phyloP scores from a whole-genome alignment of 129 eudicot species.

The Solidago caesia region DNA sequence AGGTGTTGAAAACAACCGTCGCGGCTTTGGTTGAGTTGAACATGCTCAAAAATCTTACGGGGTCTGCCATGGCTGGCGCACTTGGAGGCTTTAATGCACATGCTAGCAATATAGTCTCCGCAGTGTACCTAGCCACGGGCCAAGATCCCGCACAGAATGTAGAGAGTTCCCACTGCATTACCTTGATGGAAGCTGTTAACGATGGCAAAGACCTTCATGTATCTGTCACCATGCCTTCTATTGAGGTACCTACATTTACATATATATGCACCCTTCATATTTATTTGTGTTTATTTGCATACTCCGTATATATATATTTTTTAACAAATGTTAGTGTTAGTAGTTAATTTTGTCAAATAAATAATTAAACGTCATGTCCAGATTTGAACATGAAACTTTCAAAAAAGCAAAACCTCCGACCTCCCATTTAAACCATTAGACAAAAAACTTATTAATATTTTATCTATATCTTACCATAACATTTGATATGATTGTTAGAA shows the following conservation, averaged over 20 bases:
- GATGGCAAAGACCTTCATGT: slow-evolving; percentile 65
- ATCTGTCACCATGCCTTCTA: slow-evolving; percentile 80
- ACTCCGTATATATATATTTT: too few relatives aligned
- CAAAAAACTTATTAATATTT: too few relatives aligned
- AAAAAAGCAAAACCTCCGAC: too few relatives aligned
- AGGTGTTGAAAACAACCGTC: slow-evolving; percentile 59
- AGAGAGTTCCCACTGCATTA: slow-evolving; percentile 74
- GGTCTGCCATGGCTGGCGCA: slow-evolving; percentile 78
- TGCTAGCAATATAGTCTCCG: slow-evolving; percentile 73
- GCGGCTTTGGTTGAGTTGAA: slow-evolving; percentile 62
- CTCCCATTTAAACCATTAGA: too few relatives aligned
- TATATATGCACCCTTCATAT: too few relatives aligned
- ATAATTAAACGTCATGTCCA: too few relatives aligned
- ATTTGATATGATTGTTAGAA: too few relatives aligned
- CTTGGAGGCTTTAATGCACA: slow-evolving; percentile 84
- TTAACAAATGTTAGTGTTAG: too few relatives aligned
- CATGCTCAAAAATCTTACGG: slow-evolving; percentile 69
- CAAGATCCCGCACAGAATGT: slow-evolving; percentile 79
- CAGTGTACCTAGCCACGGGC: slow-evolving; percentile 61
- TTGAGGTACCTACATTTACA: slow-evolving; percentile 44
- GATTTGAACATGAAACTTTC: too few relatives aligned
- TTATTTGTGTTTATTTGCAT: too few relatives aligned
- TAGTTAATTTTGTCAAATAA: too few relatives aligned
- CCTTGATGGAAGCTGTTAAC: slow-evolving; percentile 71
- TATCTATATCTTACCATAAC: too few relatives aligned